Conservation (phyloP, 495 filamentous ascomycete species). For the Pyrenula aspistea region DNA sequence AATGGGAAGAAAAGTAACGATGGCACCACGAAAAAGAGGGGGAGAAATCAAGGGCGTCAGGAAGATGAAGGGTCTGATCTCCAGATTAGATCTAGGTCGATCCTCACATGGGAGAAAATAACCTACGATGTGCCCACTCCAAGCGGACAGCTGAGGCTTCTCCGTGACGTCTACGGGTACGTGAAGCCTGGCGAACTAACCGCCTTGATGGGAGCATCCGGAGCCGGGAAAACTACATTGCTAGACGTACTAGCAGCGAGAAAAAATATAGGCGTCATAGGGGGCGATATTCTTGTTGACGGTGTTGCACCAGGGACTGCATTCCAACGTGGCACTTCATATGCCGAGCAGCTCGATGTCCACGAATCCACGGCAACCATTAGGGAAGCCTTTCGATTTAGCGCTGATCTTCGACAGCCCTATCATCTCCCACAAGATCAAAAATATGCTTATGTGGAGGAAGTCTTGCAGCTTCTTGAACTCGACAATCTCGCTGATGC, state of each 20-base stretch:
- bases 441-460: conserved; percentile 75
- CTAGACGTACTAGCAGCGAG: conserved; percentile 66
- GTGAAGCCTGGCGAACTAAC: conserved; percentile 70
- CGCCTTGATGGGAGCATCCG: conserved; percentile 74
- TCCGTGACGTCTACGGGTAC: conserved; percentile 64
- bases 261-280: conserved; percentile 72
- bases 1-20: conserved; percentile 61
- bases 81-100: conserved; percentile 50
- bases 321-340: conserved; percentile 71
- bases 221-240: conserved; percentile 79
- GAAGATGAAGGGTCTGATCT: conserved; percentile 38
- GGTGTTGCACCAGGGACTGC: conserved; percentile 50
- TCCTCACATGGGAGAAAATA: conserved; percentile 39
- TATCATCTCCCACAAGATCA: conserved; percentile 53
- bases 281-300: conserved; percentile 64
- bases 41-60: conserved; percentile 34
- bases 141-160: conserved; percentile 51
- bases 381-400: conserved; percentile 75
- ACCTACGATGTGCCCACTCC: conserved; percentile 58
- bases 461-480: conserved; percentile 67
- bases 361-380: conserved; percentile 71
- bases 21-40: conserved; percentile 43
- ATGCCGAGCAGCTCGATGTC: conserved; percentile 74
- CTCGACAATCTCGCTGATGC: conserved; percentile 78
- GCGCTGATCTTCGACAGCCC: conserved; percentile 69